Evolutionary conservation across 192 early-diverging fungal species (phyloP).

Genomic region (Diversispora epigaea): DNA sequence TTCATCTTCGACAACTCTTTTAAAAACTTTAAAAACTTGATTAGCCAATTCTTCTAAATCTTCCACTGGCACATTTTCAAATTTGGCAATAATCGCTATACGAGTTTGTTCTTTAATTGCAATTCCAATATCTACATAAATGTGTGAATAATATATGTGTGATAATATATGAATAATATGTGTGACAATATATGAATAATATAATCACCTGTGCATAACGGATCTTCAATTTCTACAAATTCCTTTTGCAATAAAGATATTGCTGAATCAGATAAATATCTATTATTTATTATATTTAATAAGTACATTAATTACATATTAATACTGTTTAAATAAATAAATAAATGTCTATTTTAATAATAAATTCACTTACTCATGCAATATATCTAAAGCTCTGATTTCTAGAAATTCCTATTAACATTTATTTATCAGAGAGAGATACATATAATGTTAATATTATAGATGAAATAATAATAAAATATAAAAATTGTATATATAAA

Average conservation of each 20-base stretch:
- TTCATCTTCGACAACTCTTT: slow-evolving; percentile 41
- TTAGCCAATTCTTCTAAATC: slow-evolving; percentile 50
- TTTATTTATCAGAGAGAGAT: not conserved
- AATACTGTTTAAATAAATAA: not conserved
- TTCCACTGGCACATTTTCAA: slow-evolving; percentile 56
- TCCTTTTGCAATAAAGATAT: slow-evolving; percentile 56
- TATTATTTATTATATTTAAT: slow-evolving; percentile 31
- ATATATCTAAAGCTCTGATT: slow-evolving; percentile 38
- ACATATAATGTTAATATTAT: not conserved
- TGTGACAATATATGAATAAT: not conserved
- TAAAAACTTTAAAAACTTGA: slow-evolving; percentile 47
- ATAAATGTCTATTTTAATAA: not conserved
- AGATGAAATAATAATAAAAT: not conserved
- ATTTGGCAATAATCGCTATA: slow-evolving; percentile 41
- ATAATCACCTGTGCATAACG: slow-evolving; percentile 55
- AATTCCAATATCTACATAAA: slow-evolving; percentile 45
- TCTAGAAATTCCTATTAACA: slow-evolving; percentile 32
- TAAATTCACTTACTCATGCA: slow-evolving; percentile 16
- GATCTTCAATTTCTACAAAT: slow-evolving; percentile 63
- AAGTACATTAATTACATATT: not conserved
- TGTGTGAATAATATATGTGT: not conserved
- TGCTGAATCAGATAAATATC: slow-evolving; percentile 59
- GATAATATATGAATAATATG: no score
- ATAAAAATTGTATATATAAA: no score
- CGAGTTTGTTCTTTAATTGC: slow-evolving; percentile 48